Conservation (phyloP, 805 yeast species). For the Candida sithepensis region DNA sequence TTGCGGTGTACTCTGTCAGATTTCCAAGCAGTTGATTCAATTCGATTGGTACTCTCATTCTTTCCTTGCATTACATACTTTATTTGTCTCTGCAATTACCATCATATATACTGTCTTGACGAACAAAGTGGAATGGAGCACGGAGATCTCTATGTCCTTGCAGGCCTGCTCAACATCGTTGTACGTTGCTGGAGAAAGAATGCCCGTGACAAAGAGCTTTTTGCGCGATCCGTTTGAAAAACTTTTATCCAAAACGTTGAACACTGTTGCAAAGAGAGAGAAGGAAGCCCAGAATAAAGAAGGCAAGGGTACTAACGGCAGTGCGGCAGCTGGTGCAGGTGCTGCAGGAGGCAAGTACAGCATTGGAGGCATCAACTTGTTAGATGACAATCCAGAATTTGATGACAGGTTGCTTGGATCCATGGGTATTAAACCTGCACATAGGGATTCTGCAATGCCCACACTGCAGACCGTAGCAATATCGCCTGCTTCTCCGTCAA, state of each 20-base stretch:
- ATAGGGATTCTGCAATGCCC: not conserved
- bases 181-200: constrained; percentile 22
- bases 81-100: constrained; percentile 23
- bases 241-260: constrained; percentile 16
- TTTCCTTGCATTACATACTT: constrained; percentile 19
- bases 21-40: constrained; percentile 20
- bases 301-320: too few relatives aligned
- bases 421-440: constrained; percentile 1
- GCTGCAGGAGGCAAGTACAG: constrained; percentile 1
- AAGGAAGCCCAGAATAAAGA: not conserved
- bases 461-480: not conserved
- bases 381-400: constrained; percentile 6
- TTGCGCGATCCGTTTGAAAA: constrained; percentile 22
- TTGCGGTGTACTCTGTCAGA: constrained; percentile 20
- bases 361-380: constrained; percentile 14
- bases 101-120: constrained; percentile 20
- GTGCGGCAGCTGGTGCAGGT: not conserved
- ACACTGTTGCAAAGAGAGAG: not conserved
- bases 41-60: constrained; percentile 23
- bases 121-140: constrained; percentile 19
- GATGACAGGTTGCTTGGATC: constrained; percentile 3
- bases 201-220: constrained; percentile 19
- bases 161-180: constrained; percentile 24
- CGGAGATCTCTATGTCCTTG: constrained; percentile 19
- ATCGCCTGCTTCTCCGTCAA: not conserved